Base-by-base conservation (phyloP, 169 alveolate species). In the Perkinsus chesapeaki region DNA sequence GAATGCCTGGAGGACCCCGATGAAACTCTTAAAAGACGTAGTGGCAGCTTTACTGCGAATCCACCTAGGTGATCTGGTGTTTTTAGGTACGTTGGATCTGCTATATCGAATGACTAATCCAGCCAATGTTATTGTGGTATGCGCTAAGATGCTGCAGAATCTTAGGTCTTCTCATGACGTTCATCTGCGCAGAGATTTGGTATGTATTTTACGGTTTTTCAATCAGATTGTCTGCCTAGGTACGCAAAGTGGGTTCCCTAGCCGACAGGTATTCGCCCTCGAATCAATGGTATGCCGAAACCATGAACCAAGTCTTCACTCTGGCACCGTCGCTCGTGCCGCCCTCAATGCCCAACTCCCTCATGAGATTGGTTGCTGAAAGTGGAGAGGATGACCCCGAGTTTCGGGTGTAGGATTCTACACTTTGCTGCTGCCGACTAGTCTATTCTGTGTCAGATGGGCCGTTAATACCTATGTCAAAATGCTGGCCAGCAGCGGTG, bases 1-100 rank as follows among this genome's bases (percentile, higher is more conserved):
- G 99, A 99, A 92, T 99, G 99, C 92, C 95, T 99, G 10, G 99
- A 99, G 96, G 99, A 98, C 93, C 96, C 98, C 19, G 99, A 99
- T 93, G 99, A 98, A 43, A 98, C 99, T 19, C 95, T 99, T 47
- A 98, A 98, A 94, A 96, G 98, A 92, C 97, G 82, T 60, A 43
- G 16, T 16, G 60, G 60, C 60, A 43, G 16, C 60, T 16, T 43
- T 16, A 16, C 5, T 43, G 60, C 16, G 5, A 16, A 43, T 43
- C 23, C 60, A 5, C 60, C 60, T 60, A 16, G 82, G 3, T 60
- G 82, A 60, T 5, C 3, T 27, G 0, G 82, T 34, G 37, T 60
- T 60, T 16, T 60, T 16, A 60, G 82, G 82, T 60, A 99, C 99
- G 10, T 96, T 99, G 73, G 99, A 97, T 93, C 94, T 99, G 72